phyloP scores from a whole-genome alignment of 768 basidiomycete genomes.

The Hydnum rufescens region DNA sequence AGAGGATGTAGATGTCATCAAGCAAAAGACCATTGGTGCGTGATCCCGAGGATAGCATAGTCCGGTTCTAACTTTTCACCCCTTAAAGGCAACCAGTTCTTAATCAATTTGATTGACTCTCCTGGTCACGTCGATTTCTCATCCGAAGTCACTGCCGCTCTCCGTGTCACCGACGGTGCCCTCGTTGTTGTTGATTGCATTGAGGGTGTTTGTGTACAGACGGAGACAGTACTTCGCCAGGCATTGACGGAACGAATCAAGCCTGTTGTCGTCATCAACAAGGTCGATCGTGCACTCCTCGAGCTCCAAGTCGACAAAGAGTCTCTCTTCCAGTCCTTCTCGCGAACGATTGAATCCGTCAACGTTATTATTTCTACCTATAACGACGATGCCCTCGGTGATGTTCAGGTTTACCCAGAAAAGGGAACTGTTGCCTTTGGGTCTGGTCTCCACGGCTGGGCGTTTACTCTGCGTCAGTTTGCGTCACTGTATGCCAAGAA shows the following conservation, averaged over 20 bases:
- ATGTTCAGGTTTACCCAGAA: conserved; percentile 98
- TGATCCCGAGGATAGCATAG: conserved; percentile 1
- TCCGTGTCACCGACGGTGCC: conserved; percentile 98
- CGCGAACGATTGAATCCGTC: conserved; percentile 88
- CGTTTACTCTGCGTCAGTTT: conserved; percentile 96
- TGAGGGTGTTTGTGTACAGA: conserved; percentile 99
- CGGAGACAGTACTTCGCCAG: conserved; percentile 96
- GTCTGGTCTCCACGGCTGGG: conserved; percentile 99
- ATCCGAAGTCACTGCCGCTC: conserved; percentile 97
- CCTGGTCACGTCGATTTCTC: conserved; percentile 99
- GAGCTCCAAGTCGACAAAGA: conserved; percentile 97
- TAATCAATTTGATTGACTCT: conserved; percentile 99
- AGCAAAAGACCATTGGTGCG: conserved; percentile 85
- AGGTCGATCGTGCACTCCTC: conserved; percentile 97
- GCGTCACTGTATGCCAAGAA: conserved; percentile 89
- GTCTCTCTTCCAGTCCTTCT: conserved; percentile 93
- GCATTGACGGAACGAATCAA: conserved; percentile 97
- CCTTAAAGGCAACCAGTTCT: conserved; percentile 67
- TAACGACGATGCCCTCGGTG: conserved; percentile 82
- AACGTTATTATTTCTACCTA: conserved; percentile 99
- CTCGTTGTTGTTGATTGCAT: conserved; percentile 99
- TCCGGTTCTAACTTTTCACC: conserved; percentile 1
- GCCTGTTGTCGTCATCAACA: conserved; percentile 99
- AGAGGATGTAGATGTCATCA: conserved; percentile 67
- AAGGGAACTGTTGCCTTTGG: conserved; percentile 96